Percentiles rank a stretch among this genome's conserved stretches.
These are phyloP conservation scores for Podospora didyma DNA, from an alignment of 495 filamentous ascomycete species.

Conservation along the genomic window DNA sequence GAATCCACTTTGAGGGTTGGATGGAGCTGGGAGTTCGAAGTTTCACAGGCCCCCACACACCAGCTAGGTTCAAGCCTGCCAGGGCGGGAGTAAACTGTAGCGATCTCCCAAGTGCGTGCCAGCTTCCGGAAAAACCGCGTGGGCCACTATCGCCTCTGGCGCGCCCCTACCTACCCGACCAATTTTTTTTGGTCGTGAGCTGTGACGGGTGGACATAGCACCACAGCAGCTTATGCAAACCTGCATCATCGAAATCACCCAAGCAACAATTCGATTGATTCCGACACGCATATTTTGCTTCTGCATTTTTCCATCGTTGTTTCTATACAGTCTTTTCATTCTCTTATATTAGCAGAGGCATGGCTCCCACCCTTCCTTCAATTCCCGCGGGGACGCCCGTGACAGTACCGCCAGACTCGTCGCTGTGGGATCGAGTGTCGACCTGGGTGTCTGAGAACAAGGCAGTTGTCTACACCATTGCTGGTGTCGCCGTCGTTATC, in stretches of 20 bases:
- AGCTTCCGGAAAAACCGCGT: constrained; percentile 2
- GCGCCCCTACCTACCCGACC: constrained; percentile 7
- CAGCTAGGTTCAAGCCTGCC: no score
- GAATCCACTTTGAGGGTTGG: no score
- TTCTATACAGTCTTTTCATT: constrained; percentile 4
- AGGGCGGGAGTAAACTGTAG: no score
- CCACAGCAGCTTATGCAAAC: constrained; percentile 20
- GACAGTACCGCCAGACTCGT: constrained; percentile 49
- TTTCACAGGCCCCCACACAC: no score
- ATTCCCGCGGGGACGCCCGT: constrained; percentile 35
- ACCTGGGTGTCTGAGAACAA: constrained; percentile 95
- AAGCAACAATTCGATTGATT: constrained; percentile 13
- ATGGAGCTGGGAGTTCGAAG: no score
- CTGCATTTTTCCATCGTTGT: background rate
- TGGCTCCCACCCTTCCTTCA: constrained; percentile 39
- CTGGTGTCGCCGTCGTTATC: constrained; percentile 86
- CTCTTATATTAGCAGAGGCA: constrained; percentile 14
- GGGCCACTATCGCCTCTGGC: background rate
- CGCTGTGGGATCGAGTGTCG: constrained; percentile 83
- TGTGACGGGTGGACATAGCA: background rate
- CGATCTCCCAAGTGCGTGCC: no score
- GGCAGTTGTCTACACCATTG: constrained; percentile 90
- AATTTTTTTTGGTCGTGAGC: constrained; percentile 19
- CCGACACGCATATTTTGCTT: background rate
- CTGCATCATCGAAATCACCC: constrained; percentile 12